Percentiles rank a stretch among this genome's conserved stretches.
phyloP scores from a whole-genome alignment of 139 green algal species.

The Micractinium sp. region DNA sequence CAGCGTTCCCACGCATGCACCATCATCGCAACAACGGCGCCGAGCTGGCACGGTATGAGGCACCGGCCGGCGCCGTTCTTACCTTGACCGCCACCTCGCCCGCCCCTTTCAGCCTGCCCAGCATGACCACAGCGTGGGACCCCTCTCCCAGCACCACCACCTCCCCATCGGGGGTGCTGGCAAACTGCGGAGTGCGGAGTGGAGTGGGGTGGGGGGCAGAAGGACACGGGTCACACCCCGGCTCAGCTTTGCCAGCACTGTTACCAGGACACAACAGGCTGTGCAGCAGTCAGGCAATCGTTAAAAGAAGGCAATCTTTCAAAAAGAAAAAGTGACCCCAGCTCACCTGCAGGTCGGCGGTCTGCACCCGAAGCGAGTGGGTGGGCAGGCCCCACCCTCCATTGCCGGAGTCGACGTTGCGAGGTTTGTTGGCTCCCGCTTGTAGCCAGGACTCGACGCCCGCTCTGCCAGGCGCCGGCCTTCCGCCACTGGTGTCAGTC shows the following conservation, averaged over 20 bases:
- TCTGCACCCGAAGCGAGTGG: background rate
- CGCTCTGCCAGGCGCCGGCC: no score
- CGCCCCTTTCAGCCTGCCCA: background rate
- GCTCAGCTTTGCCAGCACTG: background rate
- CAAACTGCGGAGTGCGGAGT: background rate
- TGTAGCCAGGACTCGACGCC: no score
- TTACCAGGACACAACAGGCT: no score
- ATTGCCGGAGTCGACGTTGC: no score
- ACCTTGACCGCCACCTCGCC: background rate
- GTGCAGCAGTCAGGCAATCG: no score
- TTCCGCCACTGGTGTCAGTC: background rate
- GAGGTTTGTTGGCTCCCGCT: no score
- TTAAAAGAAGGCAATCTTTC: no score
- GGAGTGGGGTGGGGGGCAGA: background rate
- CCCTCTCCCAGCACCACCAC: background rate
- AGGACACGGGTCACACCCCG: background rate
- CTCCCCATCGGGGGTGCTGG: background rate
- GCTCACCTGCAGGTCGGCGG: background rate
- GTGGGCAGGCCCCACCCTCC: background rate
- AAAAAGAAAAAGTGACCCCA: no score
- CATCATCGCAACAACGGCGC: no score
- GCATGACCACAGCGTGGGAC: background rate
- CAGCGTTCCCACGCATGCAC: no score
- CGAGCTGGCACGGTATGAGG: no score
- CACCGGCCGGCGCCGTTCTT: no score